Evolutionary conservation across 2,329 filamentous ascomycete genomes (phyloP).

Genomic region (Fusarium acutatum): DNA sequence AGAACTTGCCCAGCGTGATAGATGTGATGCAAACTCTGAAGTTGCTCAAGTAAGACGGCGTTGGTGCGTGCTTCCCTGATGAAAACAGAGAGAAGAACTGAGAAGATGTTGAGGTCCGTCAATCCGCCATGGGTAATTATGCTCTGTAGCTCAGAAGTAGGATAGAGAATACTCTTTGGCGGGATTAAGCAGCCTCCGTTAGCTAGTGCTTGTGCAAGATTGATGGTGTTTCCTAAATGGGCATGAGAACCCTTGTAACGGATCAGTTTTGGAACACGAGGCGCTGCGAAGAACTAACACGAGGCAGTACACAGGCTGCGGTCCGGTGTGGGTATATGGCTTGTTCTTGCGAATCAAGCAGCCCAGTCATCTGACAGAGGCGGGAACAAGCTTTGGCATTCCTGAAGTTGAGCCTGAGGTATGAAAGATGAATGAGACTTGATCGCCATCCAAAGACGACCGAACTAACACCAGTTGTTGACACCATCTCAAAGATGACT

Average conservation of each 20-base stretch:
- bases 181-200: background rate
- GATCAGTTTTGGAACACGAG: background rate
- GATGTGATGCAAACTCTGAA: background rate
- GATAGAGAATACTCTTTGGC: background rate
- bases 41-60: background rate
- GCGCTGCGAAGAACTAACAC: background rate
- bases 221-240: constrained; percentile 8
- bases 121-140: constrained; percentile 4
- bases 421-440: background rate
- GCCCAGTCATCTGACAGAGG: constrained; percentile 2
- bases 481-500: too few relatives aligned
- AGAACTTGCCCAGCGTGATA: background rate
- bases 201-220: background rate
- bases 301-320: background rate
- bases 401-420: constrained; percentile 7
- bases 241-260: background rate
- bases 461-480: too few relatives aligned
- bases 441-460: background rate
- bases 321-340: accelerated
- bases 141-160: background rate
- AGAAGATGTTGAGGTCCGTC: background rate
- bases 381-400: background rate
- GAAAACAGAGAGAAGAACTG: background rate
- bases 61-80: background rate
- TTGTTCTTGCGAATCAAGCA: constrained; percentile 7